Evolutionary conservation across 202 grass and related monocot species (phyloP).

Genomic region (Elaeis oleifera): DNA sequence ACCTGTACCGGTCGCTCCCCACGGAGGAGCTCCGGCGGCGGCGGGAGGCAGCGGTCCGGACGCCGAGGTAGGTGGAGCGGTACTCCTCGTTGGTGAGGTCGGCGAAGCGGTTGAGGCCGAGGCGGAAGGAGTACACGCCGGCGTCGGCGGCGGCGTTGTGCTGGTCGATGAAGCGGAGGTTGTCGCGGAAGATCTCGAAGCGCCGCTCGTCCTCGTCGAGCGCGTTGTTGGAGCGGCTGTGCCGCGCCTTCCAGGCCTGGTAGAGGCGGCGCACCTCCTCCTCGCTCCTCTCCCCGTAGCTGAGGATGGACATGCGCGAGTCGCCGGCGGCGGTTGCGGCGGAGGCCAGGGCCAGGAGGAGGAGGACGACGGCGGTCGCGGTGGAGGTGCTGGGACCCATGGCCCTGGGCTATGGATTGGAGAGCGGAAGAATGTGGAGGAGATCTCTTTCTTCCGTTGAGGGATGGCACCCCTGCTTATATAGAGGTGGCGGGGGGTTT

Average conservation of each 20-base stretch:
- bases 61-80: conserved; percentile 27
- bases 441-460: no score
- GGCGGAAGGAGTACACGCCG: conserved; percentile 34
- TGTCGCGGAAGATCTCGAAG: conserved; percentile 45
- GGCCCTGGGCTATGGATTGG: no score
- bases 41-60: conserved; percentile 11
- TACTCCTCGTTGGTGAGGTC: conserved; percentile 59
- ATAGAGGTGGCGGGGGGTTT: no score
- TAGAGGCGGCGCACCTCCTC: conserved; percentile 31
- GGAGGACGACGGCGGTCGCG: background rate
- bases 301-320: background rate
- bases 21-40: background rate
- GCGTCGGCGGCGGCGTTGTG: conserved; percentile 58
- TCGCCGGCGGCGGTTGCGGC: background rate
- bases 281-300: conserved; percentile 18
- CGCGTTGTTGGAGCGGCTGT: conserved; percentile 13
- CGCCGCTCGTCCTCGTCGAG: conserved; percentile 19
- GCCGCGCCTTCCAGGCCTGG: conserved; percentile 21
- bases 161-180: conserved; percentile 42
- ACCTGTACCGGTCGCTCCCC: conserved; percentile 19
- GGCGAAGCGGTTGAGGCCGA: conserved; percentile 58
- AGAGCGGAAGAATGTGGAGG: no score
- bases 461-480: no score
- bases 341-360: background rate
- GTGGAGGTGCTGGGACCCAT: no score